Conservation (phyloP, 1,139 yeast genomes). For the Yamadazyma diospyri region DNA sequence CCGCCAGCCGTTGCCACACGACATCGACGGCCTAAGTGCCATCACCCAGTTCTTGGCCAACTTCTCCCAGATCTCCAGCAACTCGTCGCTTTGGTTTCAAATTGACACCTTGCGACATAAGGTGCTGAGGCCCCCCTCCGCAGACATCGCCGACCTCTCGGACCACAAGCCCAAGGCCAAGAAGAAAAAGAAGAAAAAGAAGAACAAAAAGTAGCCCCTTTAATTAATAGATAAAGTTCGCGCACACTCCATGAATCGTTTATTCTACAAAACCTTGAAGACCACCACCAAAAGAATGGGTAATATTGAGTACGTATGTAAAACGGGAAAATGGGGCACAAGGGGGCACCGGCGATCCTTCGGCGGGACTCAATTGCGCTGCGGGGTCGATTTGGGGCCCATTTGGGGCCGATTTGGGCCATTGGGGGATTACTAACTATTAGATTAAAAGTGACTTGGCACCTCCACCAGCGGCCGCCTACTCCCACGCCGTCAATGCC, state of each 20-base stretch:
- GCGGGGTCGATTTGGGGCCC: too few relatives aligned
- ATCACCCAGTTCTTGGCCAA: constrained; percentile 4
- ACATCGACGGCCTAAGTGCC: neutral
- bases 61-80: constrained; percentile 5
- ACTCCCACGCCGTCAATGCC: constrained; percentile 89
- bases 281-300: constrained; percentile 27
- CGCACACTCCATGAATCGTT: constrained; percentile 10
- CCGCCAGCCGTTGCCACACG: too few relatives aligned
- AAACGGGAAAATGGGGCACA: too few relatives aligned
- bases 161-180: constrained; percentile 6
- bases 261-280: constrained; percentile 12
- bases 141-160: too few relatives aligned
- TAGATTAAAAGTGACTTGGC: constrained; percentile 70
- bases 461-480: constrained; percentile 94
- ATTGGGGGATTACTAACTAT: constrained; percentile 31
- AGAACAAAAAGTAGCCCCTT: neutral
- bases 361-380: too few relatives aligned
- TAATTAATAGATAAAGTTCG: neutral
- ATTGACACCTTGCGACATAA: neutral
- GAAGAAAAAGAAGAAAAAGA: constrained; percentile 4
- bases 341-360: too few relatives aligned
- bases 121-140: neutral
- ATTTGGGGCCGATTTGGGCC: too few relatives aligned
- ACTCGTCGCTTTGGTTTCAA: constrained; percentile 1
- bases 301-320: constrained; percentile 47